phyloP scores from a whole-genome alignment of 352 stramenopile genomes.

The Pythium rishiriense region DNA sequence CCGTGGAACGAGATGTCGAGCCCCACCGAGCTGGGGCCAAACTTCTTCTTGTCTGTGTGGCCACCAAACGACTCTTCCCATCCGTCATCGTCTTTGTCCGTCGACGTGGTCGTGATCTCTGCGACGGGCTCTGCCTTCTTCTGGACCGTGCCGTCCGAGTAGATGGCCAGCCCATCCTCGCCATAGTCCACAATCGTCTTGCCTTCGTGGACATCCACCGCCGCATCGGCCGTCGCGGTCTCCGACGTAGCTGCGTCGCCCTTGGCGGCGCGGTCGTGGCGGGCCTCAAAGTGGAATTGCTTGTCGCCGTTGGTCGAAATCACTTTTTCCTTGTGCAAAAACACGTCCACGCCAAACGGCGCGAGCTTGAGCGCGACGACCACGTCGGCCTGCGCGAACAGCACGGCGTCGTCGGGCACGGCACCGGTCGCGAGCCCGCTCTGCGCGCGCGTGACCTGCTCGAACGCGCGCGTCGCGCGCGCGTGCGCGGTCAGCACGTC shows the following conservation, averaged over 20 bases:
- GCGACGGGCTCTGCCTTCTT: constrained; percentile 46
- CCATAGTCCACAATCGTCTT: constrained; percentile 97
- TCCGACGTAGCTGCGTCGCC: constrained; percentile 30
- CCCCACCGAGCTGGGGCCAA: constrained; percentile 92
- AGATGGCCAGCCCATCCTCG: constrained; percentile 97
- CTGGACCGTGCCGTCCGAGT: constrained; percentile 92
- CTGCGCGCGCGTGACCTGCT: constrained; percentile 35
- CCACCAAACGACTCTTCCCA: constrained; percentile 96
- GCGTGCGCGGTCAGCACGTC: constrained; percentile 45
- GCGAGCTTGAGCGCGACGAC: constrained; percentile 52
- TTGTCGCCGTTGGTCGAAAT: constrained; percentile 65
- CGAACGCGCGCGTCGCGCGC: constrained; percentile 36
- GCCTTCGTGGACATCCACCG: constrained; percentile 72
- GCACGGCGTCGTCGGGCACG: constrained; percentile 27
- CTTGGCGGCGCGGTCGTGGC: constrained; percentile 61
- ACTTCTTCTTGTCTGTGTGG: constrained; percentile 88
- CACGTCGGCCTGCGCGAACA: constrained; percentile 42
- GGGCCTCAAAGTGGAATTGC: constrained; percentile 75
- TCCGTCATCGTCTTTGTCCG: constrained; percentile 47
- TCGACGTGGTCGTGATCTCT: constrained; percentile 13
- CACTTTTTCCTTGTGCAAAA: constrained; percentile 58
- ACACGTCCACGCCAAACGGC: constrained; percentile 71
- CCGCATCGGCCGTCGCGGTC: constrained; percentile 29
- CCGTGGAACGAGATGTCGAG: constrained; percentile 94
- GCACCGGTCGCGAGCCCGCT: constrained; percentile 33